Evolutionary conservation across 2,329 filamentous ascomycete genomes (phyloP), one percentile per base, ranked within the genome.

Genomic region (Colletotrichum horii): DNA sequence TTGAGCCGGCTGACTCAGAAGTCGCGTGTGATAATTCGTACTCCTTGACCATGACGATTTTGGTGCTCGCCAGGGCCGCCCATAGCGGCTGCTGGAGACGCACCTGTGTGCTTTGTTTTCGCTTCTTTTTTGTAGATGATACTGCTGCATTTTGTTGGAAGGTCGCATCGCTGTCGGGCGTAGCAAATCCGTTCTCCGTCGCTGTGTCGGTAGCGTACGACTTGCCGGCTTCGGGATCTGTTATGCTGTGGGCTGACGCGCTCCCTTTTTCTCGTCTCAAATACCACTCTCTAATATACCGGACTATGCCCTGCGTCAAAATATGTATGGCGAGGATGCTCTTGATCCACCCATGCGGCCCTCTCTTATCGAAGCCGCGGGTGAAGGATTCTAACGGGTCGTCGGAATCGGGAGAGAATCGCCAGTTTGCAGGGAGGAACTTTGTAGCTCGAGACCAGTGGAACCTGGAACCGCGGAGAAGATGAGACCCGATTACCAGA

Each of bases 41-140:
- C 85, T 96, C 96, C 87, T 98, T 97, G 82, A 97, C 93, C 86
- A 98, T 95, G 80, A 97, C 96, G 83, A 98, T 96, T 89, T 98
- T 98, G 82, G 96, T 98, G 86, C 95, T 98, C 67, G 96, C 96
- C 80, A 98, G 91, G 64, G 96, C 96, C 78, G 96, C 95, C 96
- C 96, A 98, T 78, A 98, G 91, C 65, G 96, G 96, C 86, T 98
- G 96, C 82, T 95, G 93, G 83, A 95, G 95, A 84, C 96, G 91
- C 79, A 98, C 95, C 84, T 97, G 95, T 74, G 95, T 96, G 82
- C 95, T 96, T 85, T 98, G 95, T 86, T 97, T 96, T 86, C 94
- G 92, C 86, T 95, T 94, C 87, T 95, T 97, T 86, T 97, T 97
- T 78, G 90, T 91, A 87, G 82, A 92, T 87, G 86, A 91, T 82